phyloP scores from a whole-genome alignment of 2,329 filamentous ascomycete species.

The Aspergillus tamarii region DNA sequence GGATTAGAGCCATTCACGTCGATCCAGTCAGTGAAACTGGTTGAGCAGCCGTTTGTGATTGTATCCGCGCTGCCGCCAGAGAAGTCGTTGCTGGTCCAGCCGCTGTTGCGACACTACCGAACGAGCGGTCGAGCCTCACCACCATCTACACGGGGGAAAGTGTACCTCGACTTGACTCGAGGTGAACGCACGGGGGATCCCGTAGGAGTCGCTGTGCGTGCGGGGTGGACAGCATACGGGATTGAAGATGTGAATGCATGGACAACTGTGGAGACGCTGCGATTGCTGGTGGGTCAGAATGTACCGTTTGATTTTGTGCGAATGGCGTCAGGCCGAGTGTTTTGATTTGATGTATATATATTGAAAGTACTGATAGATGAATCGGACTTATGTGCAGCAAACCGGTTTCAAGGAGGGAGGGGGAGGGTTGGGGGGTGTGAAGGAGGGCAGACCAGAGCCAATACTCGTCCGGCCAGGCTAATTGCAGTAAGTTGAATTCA shows the following conservation, averaged over 20 bases:
- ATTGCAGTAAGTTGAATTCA: too few relatives aligned
- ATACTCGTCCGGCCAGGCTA: too few relatives aligned
- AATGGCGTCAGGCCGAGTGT: conserved; percentile 64
- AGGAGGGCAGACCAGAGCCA: not conserved
- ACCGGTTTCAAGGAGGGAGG: not conserved
- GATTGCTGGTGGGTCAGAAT: conserved; percentile 80
- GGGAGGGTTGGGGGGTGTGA: too few relatives aligned
- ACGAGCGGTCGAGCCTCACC: conserved; percentile 44
- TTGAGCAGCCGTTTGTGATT: conserved; percentile 80
- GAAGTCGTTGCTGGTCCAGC: conserved; percentile 77
- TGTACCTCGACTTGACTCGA: conserved; percentile 79
- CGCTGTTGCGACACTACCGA: conserved; percentile 73
- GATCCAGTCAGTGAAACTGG: conserved; percentile 77
- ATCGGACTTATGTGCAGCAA: not conserved
- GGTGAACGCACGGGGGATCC: conserved; percentile 70
- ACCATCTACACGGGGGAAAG: conserved; percentile 57
- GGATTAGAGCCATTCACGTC: conserved; percentile 68
- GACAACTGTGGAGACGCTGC: conserved; percentile 79
- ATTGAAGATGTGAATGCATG: conserved; percentile 80
- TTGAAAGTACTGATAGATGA: conserved; percentile 2
- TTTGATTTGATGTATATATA: conserved; percentile 40
- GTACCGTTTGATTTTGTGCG: conserved; percentile 86
- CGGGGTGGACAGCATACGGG: conserved; percentile 79
- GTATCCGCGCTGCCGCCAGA: conserved; percentile 78
- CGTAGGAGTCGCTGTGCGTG: conserved; percentile 68